Base-by-base conservation (phyloP, 257 asterid species). In the Petrea volubilis region DNA sequence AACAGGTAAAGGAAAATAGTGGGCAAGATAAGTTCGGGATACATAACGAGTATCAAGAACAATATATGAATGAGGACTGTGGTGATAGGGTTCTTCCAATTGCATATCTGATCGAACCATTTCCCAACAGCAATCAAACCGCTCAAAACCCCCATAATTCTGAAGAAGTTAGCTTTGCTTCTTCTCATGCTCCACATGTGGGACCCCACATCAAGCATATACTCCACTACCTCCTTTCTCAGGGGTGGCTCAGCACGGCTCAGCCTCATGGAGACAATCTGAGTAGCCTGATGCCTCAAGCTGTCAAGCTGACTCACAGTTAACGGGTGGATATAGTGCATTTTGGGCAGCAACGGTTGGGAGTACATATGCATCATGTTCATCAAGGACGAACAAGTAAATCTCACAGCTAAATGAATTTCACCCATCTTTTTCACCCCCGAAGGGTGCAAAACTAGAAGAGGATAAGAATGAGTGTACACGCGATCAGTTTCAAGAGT, bases 351-450 rank as follows among this genome's bases (percentile, higher is more conserved):
- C 69, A 87, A 56, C 0, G 96, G 96, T 9, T 77, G 85, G 9
- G 90, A 82, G 81, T 90, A 90, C 83, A 80, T 78, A 34, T 79
- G 85, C 92, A 84, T 84, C 95, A 87, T 87, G 40, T 90, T 87
- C 17, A 84, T 25, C 62, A 85, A 74, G 3, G 95, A 85, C 0
- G 96, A 85, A 61, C 96, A 87, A 18, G 92, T 82, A 46, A 85
- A 90, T 40, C 95, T 72, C 11, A 87, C 88, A 0, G 95, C 92
- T 61, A 90, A 57, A 53, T 90, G 95, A 40, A 90, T 85, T 69
- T 90, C 96, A 6, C 96, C 96, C 95, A 87, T 87, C 77, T 90
- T 90, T 61, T 90, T 90, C 9, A 90, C 90, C 20, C 96, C 96
- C 0, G 79, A 68, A 17, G 95, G 88, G 29, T 84, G 95, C 70